Conservation (phyloP, 768 basidiomycete genomes). For the Suillus variegatus region DNA sequence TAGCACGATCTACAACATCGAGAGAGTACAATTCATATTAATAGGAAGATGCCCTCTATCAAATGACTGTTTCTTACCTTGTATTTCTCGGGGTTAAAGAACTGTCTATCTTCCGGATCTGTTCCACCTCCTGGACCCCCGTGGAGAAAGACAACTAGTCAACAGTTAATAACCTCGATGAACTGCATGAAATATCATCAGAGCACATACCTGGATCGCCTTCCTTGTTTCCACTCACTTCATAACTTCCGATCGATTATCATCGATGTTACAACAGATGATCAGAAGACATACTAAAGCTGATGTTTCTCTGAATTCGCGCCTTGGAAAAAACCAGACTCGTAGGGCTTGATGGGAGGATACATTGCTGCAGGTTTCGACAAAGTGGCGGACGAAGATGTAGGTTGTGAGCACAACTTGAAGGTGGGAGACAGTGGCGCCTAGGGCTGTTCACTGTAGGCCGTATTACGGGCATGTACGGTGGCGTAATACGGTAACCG, state of each 20-base stretch:
- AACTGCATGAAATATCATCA: constrained; percentile 2
- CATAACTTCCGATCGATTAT: constrained; percentile 54
- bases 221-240: constrained; percentile 75
- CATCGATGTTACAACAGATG: constrained; percentile 1
- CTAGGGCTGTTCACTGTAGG: too few relatives aligned
- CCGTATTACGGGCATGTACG: too few relatives aligned
- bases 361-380: constrained; percentile 49
- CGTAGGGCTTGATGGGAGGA: constrained; percentile 64
- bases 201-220: constrained; percentile 63
- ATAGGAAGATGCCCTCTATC: constrained; percentile 1
- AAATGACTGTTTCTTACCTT: constrained; percentile 46
- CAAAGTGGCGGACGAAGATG: neutral
- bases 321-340: constrained; percentile 69
- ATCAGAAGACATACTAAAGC: constrained; percentile 58
- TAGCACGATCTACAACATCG: constrained; percentile 62
- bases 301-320: constrained; percentile 50
- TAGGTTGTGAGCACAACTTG: neutral
- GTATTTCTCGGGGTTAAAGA: constrained; percentile 86
- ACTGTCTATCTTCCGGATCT: constrained; percentile 65
- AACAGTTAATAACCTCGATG: neutral
- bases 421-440: neutral
- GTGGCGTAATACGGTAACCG: too few relatives aligned
- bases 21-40: neutral
- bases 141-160: constrained; percentile 75
- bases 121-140: constrained; percentile 85